Percentiles rank a stretch among this genome's conserved stretches.
phyloP scores from a whole-genome alignment of 345 rosid genomes.

The Dipteronia dyeriana region DNA sequence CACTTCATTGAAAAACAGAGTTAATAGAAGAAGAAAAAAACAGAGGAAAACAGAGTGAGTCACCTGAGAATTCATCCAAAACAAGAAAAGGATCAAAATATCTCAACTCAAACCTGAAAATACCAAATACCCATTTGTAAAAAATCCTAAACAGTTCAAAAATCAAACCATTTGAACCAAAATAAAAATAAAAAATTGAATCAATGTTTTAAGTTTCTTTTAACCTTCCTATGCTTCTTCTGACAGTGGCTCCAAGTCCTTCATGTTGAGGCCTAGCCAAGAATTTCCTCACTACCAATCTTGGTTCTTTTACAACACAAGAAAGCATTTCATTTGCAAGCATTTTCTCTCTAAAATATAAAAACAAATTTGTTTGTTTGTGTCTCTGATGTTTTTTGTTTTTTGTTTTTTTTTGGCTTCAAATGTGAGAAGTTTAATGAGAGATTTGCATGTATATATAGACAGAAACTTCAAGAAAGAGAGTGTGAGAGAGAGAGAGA shows the following conservation, averaged over 20 bases:
- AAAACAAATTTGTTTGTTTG: not conserved
- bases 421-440: not conserved
- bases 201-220: not conserved
- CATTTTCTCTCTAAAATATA: constrained; percentile 22
- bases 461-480: not conserved
- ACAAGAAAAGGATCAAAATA: constrained; percentile 88
- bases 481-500: not conserved
- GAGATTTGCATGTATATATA: constrained; percentile 21
- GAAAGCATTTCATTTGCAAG: constrained; percentile 28
- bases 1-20: not conserved
- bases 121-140: constrained; percentile 15
- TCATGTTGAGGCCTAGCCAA: constrained; percentile 88
- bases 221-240: constrained; percentile 95
- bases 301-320: constrained; percentile 36
- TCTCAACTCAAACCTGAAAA: constrained; percentile 74
- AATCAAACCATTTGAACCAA: constrained; percentile 4
- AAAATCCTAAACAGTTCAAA: not conserved
- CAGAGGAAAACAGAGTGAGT: constrained; percentile 5
- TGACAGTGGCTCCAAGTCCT: constrained; percentile 84
- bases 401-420: not conserved
- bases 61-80: constrained; percentile 87
- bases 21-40: not conserved
- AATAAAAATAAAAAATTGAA: not conserved
- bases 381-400: not conserved
- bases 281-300: constrained; percentile 68